Base-by-base conservation (phyloP, 441 rosid genomes). In the Biscutella laevigata region DNA sequence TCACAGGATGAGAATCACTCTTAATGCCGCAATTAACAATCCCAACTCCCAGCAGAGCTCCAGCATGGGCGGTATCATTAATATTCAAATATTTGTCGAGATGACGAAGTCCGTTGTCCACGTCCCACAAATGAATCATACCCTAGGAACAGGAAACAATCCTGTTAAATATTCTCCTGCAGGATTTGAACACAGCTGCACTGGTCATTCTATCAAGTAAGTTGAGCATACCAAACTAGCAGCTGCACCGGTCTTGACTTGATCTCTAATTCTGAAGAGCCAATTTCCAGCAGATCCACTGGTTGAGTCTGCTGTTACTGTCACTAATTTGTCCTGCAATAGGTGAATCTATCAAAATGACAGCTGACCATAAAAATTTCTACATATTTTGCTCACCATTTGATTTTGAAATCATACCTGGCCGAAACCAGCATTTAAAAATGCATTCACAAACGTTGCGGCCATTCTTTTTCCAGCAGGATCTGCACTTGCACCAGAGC, bases 391-490 rank as follows among this genome's bases (percentile, higher is more conserved):
- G 29, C 48, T 24, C 22, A 10, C 28, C 10, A 13, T 33, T 30
- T 58, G 62, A 24, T 52, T 50, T 3, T 21, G 30, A 10, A 17
- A 35, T 41, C 46, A 60, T 71, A 87, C 96, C 92, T 84, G 95
- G 25, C 94, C 89, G 69, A 92, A 92, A 32, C 99, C 99, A 33
- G 97, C 95, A 84, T 92, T 92, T 16, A 92, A 97, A 71, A 92
- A 88, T 40, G 99, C 97, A 66, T 92, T 92, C 30, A 92, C 99
- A 69, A 88, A 92, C 26, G 94, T 86, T 29, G 97, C 94, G 71
- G 99, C 95, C 78, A 92, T 74, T 62, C 86, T 88, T 64, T 92
- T 92, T 59, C 94, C 77, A 51, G 99, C 97, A 38, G 99, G 88
- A 79, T 92, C 98, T 67, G 73, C 90, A 53, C 76, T 88, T 25